These are phyloP conservation scores for Luvunga scandens DNA, from an alignment of 345 rosid genomes.

Conservation along the genomic window DNA sequence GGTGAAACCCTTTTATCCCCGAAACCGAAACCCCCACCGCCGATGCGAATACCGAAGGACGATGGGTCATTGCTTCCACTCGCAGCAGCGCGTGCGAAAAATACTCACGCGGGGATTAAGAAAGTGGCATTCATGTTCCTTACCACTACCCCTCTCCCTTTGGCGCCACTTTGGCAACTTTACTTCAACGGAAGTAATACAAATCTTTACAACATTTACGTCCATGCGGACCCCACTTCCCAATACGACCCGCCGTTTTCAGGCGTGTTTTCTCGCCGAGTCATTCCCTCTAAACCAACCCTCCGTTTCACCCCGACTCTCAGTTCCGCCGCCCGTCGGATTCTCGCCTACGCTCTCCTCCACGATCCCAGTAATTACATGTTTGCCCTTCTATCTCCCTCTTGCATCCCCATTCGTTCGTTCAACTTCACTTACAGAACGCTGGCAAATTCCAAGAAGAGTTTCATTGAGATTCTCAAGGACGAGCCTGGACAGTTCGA, in stretches of 20 bases:
- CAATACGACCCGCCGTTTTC: slow-evolving; percentile 42
- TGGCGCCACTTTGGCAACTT: slow-evolving; percentile 65
- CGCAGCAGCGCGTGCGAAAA: slow-evolving; percentile 54
- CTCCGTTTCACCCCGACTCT: slow-evolving; percentile 57
- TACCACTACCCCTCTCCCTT: slow-evolving; percentile 61
- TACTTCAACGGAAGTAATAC: slow-evolving; percentile 42
- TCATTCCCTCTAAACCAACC: slow-evolving; percentile 54
- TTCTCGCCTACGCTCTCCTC: slow-evolving; percentile 66
- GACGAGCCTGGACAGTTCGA: slow-evolving; percentile 52
- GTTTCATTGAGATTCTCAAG: slow-evolving; percentile 69
- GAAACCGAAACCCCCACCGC: slow-evolving; percentile 16
- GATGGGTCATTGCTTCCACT: slow-evolving; percentile 45
- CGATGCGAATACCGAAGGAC: slow-evolving; percentile 31
- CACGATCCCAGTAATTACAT: slow-evolving; percentile 55
- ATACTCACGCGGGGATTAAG: slow-evolving; percentile 32
- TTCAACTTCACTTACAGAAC: slow-evolving; percentile 53
- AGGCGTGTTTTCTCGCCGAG: slow-evolving; percentile 56
- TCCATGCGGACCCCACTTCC: slow-evolving; percentile 66
- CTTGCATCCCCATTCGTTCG: slow-evolving; percentile 69
- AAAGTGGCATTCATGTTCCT: slow-evolving; percentile 75
- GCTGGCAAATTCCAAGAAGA: slow-evolving; percentile 35
- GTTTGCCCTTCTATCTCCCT: slow-evolving; percentile 67
- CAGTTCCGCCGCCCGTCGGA: slow-evolving; percentile 63
- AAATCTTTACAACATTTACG: slow-evolving; percentile 54
- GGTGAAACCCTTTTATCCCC: slow-evolving; percentile 1